Percentiles rank a stretch among this genome's conserved stretches.
These are phyloP conservation scores for Populus hybrid DNA, from an alignment of 441 rosid genomes.

Conservation along the genomic window DNA sequence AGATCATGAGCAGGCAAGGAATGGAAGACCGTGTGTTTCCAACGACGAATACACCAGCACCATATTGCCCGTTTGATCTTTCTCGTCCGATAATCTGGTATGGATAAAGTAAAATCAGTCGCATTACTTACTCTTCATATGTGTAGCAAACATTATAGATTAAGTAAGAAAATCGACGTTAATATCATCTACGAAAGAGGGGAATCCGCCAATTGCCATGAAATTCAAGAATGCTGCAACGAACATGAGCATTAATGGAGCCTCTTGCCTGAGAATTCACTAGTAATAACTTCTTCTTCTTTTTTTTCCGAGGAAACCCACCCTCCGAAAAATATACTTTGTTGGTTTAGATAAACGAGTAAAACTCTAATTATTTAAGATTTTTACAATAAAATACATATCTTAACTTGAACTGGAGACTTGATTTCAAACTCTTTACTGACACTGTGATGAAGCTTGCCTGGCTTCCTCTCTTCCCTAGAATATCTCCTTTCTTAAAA, in stretches of 20 bases:
- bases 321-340: too few species aligned
- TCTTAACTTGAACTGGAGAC: too few species aligned
- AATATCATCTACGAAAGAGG: conserved; percentile 51
- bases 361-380: too few species aligned
- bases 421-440: too few species aligned
- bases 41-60: conserved; percentile 35
- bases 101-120: background rate
- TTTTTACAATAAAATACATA: too few species aligned
- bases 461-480: conserved; percentile 36
- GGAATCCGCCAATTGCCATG: conserved; percentile 56
- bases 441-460: conserved; percentile 45
- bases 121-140: background rate
- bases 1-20: conserved; percentile 36
- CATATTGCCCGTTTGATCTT: conserved; percentile 47
- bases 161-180: conserved; percentile 23
- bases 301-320: too few species aligned
- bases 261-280: conserved; percentile 38
- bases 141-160: background rate
- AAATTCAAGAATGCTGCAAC: conserved; percentile 42
- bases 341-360: rapidly evolving
- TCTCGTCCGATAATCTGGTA: conserved; percentile 35
- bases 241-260: conserved; percentile 35
- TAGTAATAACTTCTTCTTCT: too few species aligned
- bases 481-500: conserved; percentile 16
- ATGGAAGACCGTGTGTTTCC: conserved; percentile 43